Conservation (phyloP, 2,329 filamentous ascomycete genomes). For the Pestalotiopsis sp. region DNA sequence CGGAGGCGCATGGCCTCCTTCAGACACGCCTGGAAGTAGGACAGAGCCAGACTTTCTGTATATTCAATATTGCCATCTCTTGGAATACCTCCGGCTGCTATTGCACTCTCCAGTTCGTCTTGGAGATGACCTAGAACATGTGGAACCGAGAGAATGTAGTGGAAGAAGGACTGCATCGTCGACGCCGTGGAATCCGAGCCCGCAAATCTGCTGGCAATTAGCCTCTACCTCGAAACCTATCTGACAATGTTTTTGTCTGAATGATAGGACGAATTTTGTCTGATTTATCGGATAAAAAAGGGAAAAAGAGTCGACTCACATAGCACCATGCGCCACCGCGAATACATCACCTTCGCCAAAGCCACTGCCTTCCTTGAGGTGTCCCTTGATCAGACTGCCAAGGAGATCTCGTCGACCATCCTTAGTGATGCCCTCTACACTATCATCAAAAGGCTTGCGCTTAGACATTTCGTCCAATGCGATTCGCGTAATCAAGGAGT, state of each 20-base stretch:
- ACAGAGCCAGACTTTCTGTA: constrained; percentile 48
- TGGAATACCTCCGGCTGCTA: constrained; percentile 35
- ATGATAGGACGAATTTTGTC: neutral
- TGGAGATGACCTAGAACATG: constrained; percentile 42
- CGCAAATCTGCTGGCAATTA: constrained; percentile 47
- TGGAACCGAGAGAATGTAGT: constrained; percentile 47
- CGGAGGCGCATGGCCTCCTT: constrained; percentile 59
- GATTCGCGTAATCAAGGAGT: constrained; percentile 54
- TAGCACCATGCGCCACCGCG: constrained; percentile 58
- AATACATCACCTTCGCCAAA: constrained; percentile 58
- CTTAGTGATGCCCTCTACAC: constrained; percentile 39
- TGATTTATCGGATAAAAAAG: neutral
- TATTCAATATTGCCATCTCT: constrained; percentile 47
- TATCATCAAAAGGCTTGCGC: constrained; percentile 48
- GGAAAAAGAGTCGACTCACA: constrained; percentile 38
- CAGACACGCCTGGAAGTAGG: constrained; percentile 60
- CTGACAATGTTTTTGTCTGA: neutral
- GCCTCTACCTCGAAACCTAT: neutral
- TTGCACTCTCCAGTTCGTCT: constrained; percentile 47
- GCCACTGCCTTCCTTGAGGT: constrained; percentile 49
- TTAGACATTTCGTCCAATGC: constrained; percentile 52
- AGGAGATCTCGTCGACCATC: constrained; percentile 53
- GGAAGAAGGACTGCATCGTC: constrained; percentile 61
- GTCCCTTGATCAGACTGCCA: constrained; percentile 53
- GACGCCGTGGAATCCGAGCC: constrained; percentile 64